Evolutionary conservation across 1,139 yeast species (phyloP), one percentile per base, ranked within the genome.

Genomic region (Suhomyces bolitotheri): DNA sequence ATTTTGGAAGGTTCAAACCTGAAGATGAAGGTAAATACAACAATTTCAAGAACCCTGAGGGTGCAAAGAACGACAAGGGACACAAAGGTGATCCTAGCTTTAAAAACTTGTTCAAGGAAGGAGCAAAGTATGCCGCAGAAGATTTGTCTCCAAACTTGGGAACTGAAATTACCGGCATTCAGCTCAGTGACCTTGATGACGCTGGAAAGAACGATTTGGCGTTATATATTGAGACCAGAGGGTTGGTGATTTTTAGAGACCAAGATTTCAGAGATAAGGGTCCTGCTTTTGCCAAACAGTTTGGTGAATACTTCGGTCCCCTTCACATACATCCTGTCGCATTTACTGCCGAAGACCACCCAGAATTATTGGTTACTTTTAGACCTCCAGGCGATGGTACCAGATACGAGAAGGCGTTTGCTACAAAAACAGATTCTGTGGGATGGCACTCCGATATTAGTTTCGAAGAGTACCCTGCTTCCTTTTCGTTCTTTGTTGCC

Each of bases 171-270:
- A 52, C 47, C 7, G 67, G 67, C 9, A 44, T 62, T 25, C 66
- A 62, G 44, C 52, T 62, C 33, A 58, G 64, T 34, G 56, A 56
- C 31, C 53, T 62, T 40, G 54, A 52, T 31, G 64, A 60, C 25
- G 50, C 53, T 6, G 65, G 58, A 5, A 61, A 55, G 46, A 60
- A 62, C 41, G 66, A 62, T 37, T 53, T 62, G 41, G 66, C 66
- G 7, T 50, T 61, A 29, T 53, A 47, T 27, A 49, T 62, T 36
- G 66, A 58, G 20, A 60, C 55, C 25, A 52, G 66, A 47, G 64
- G 64, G 9, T 54, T 62, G 31, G 59, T 50, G 4, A 48, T 62
- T 20, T 62, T 62, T 40, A 53, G 62, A 34, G 50, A 59, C 36
- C 66, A 62, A 42, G 66, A 62, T 35, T 53, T 60, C 39, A 53